Percentiles rank a stretch among this genome's conserved stretches.
Conservation (phyloP, 2,329 filamentous ascomycete species). For the Cladosporium halotolerans region DNA sequence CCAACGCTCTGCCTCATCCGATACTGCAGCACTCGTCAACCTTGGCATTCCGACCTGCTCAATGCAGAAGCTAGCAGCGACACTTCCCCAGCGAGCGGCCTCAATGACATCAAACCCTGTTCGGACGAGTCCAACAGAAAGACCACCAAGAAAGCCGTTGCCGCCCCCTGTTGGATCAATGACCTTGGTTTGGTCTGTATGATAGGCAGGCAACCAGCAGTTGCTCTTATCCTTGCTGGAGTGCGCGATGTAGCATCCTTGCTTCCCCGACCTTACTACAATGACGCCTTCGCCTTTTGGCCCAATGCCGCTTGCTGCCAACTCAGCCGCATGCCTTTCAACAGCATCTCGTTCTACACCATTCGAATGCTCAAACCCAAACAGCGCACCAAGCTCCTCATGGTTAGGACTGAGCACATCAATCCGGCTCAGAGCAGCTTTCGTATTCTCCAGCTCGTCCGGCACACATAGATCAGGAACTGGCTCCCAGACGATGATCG, state of each 20-base stretch:
- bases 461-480: slow-evolving; percentile 82
- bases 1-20: slow-evolving; percentile 37
- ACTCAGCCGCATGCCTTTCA: slow-evolving; percentile 31
- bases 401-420: slow-evolving; percentile 75
- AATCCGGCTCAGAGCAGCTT: slow-evolving; percentile 47
- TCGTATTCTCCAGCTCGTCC: slow-evolving; percentile 50
- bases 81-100: slow-evolving; percentile 69
- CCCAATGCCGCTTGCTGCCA: slow-evolving; percentile 29
- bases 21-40: slow-evolving; percentile 30
- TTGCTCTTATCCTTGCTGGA: slow-evolving; percentile 15
- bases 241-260: slow-evolving; percentile 55
- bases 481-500: slow-evolving; percentile 89
- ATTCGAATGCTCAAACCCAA: slow-evolving; percentile 44
- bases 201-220: slow-evolving; percentile 73
- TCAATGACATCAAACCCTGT: slow-evolving; percentile 55
- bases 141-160: slow-evolving; percentile 72
- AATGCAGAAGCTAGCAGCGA: slow-evolving; percentile 87
- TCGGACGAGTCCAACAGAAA: slow-evolving; percentile 51
- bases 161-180: slow-evolving; percentile 93
- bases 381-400: slow-evolving; percentile 78
- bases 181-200: slow-evolving; percentile 51
- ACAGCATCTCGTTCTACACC: slow-evolving; percentile 36
- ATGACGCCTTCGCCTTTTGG: slow-evolving; percentile 43
- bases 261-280: slow-evolving; percentile 64
- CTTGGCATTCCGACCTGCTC: slow-evolving; percentile 83